These are phyloP conservation scores for Trichoderma citrinoviride DNA, from an alignment of 2,329 filamentous ascomycete genomes.

Conservation along the genomic window DNA sequence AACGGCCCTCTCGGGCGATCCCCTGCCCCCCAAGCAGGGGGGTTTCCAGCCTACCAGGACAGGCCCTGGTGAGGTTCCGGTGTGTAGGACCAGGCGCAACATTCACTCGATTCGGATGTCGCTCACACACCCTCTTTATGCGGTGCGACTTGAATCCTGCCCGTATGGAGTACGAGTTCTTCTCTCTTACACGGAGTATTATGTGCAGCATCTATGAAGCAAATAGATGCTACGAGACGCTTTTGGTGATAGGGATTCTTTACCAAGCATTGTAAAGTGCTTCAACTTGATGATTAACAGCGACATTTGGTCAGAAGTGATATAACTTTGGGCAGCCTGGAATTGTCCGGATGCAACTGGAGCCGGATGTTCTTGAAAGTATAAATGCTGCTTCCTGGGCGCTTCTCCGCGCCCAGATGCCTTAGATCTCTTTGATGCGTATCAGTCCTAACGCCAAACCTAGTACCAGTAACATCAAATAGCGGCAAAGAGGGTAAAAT, in stretches of 20 bases:
- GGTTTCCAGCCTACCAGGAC: not conserved
- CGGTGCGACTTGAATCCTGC: not conserved
- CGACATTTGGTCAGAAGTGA: too few species aligned
- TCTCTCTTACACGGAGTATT: not conserved
- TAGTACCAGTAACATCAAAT: too few species aligned
- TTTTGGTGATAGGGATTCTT: too few species aligned
- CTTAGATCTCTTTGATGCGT: not conserved
- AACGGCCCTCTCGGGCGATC: not conserved
- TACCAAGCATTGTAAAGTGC: too few species aligned
- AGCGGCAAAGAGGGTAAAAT: too few species aligned
- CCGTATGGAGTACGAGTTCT: not conserved
- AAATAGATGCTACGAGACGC: not conserved
- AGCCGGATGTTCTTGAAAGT: not conserved
- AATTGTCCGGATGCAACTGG: too few species aligned
- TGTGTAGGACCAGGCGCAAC: constrained; percentile 11
- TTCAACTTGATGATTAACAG: too few species aligned
- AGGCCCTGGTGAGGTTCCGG: not conserved
- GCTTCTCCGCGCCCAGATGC: not conserved
- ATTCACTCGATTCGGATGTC: constrained; percentile 14
- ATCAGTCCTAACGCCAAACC: not conserved
- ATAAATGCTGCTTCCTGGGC: not conserved
- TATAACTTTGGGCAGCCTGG: too few species aligned
- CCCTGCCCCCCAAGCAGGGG: not conserved
- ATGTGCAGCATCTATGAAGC: not conserved
- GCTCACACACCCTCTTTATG: not conserved